Conservation (phyloP, 805 yeast species). For the Spathaspora hagerdaliae region DNA sequence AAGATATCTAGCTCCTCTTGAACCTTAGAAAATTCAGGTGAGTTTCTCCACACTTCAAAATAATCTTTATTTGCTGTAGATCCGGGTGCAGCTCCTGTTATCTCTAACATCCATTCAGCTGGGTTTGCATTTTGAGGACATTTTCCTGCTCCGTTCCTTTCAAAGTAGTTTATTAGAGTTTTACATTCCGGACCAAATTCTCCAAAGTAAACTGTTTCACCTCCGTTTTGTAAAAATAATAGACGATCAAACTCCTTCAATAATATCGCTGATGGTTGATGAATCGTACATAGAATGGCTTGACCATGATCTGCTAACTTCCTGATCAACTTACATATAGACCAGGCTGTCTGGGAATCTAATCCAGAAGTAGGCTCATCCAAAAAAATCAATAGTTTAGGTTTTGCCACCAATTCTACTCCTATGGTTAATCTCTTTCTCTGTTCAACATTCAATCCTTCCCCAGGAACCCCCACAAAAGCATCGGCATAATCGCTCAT, state of each 20-base stretch:
- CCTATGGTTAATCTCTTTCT: slow-evolving; percentile 32
- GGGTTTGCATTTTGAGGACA: slow-evolving; percentile 75
- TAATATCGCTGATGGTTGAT: slow-evolving; percentile 76
- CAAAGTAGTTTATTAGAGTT: slow-evolving; percentile 62
- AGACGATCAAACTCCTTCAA: slow-evolving; percentile 72
- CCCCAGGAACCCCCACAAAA: slow-evolving; percentile 30
- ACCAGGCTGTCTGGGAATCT: slow-evolving; percentile 37
- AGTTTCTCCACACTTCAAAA: slow-evolving; percentile 20
- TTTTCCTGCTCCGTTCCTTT: slow-evolving; percentile 56
- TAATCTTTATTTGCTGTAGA: slow-evolving; percentile 23
- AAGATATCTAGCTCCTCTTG: slow-evolving; percentile 41
- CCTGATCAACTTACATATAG: slow-evolving; percentile 29
- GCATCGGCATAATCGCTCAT: slow-evolving; percentile 33
- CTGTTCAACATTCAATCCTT: slow-evolving; percentile 33
- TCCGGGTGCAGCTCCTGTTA: slow-evolving; percentile 29
- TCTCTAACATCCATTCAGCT: slow-evolving; percentile 42
- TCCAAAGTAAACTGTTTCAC: slow-evolving; percentile 73
- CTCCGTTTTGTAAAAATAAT: slow-evolving; percentile 65
- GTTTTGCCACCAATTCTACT: slow-evolving; percentile 40
- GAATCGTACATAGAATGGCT: slow-evolving; percentile 52
- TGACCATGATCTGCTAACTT: slow-evolving; percentile 32
- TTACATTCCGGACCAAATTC: slow-evolving; percentile 58
- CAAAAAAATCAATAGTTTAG: slow-evolving; percentile 33
- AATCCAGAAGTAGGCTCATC: slow-evolving; percentile 40
- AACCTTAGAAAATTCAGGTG: slow-evolving; percentile 52